Percentiles rank a stretch among this genome's conserved stretches.
Evolutionary conservation across 2,329 filamentous ascomycete genomes (phyloP).

Genomic region (Plenodomus biglobosus): DNA sequence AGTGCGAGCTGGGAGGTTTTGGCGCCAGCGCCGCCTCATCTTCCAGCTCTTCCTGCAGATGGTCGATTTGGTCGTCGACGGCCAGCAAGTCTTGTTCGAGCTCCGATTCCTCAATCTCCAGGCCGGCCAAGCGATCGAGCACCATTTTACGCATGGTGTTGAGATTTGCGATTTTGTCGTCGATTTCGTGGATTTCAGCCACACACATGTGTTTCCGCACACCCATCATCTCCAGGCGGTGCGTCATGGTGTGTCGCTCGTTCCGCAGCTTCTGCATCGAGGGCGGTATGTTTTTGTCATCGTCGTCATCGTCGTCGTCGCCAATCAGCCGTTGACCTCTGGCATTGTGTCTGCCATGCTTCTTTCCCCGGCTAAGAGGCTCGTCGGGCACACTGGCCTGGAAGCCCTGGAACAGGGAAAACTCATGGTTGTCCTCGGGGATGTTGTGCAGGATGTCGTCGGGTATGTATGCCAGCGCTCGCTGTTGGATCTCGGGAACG

Average conservation of each 20-base stretch:
- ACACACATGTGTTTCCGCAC: slow-evolving; percentile 97
- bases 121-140: slow-evolving; percentile 76
- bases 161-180: slow-evolving; percentile 93
- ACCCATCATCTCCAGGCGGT: slow-evolving; percentile 85
- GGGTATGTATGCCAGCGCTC: slow-evolving; percentile 82
- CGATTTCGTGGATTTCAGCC: slow-evolving; percentile 92
- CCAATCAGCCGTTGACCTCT: slow-evolving; percentile 74
- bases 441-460: slow-evolving; percentile 90
- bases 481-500: slow-evolving; percentile 88
- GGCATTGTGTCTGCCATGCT: slow-evolving; percentile 66
- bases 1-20: slow-evolving; percentile 42
- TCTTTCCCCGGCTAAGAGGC: slow-evolving; percentile 57
- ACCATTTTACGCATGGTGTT: slow-evolving; percentile 92
- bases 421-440: slow-evolving; percentile 80
- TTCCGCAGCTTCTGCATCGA: slow-evolving; percentile 73
- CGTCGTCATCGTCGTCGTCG: slow-evolving; percentile 55
- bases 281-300: slow-evolving; percentile 61
- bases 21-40: slow-evolving; percentile 51
- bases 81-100: slow-evolving; percentile 79
- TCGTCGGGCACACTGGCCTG: slow-evolving; percentile 82
- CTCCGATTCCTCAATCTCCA: slow-evolving; percentile 89
- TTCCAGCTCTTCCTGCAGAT: slow-evolving; percentile 61
- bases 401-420: slow-evolving; percentile 96
- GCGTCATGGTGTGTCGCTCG: slow-evolving; percentile 77
- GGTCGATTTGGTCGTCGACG: slow-evolving; percentile 63